Percentiles rank a stretch among this genome's conserved stretches.
Evolutionary conservation across 371 early-diverging fungal species (phyloP).

Genomic region (Fennellomyces sp.): DNA sequence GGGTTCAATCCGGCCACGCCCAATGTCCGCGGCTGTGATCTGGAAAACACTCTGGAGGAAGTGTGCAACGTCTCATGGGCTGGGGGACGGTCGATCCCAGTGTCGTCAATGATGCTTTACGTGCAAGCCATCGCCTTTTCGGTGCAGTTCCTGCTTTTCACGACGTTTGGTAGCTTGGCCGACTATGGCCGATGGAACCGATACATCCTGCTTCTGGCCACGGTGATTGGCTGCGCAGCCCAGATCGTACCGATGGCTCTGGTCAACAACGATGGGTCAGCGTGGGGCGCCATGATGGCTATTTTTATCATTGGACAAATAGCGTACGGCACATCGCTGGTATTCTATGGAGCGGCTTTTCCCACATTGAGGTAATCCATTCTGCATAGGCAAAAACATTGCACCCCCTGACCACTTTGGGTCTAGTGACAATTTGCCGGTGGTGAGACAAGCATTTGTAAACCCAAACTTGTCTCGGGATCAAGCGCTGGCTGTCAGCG

Average conservation of each 20-base stretch:
- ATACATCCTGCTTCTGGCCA: constrained; percentile 39
- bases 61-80: constrained; percentile 44
- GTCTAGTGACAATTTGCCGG: constrained; percentile 48
- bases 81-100: constrained; percentile 29
- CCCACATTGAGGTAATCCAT: constrained; percentile 39
- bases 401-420: too few relatives aligned
- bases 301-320: constrained; percentile 44
- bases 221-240: constrained; percentile 42
- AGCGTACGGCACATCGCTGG: constrained; percentile 49
- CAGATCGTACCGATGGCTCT: constrained; percentile 48
- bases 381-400: background rate
- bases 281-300: constrained; percentile 55
- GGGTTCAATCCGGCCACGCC: constrained; percentile 34
- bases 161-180: constrained; percentile 51
- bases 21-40: constrained; percentile 33
- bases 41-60: constrained; percentile 17
- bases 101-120: constrained; percentile 49
- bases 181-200: constrained; percentile 53
- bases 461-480: constrained; percentile 33
- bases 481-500: constrained; percentile 21
- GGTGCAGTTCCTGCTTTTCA: constrained; percentile 50
- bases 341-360: constrained; percentile 56
- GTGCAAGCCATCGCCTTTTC: constrained; percentile 54
- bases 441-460: constrained; percentile 43
- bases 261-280: constrained; percentile 42